Percentiles rank a stretch among this genome's conserved stretches.
Conservation (phyloP, 139 green algal genomes). For the Ulvella scutata region DNA sequence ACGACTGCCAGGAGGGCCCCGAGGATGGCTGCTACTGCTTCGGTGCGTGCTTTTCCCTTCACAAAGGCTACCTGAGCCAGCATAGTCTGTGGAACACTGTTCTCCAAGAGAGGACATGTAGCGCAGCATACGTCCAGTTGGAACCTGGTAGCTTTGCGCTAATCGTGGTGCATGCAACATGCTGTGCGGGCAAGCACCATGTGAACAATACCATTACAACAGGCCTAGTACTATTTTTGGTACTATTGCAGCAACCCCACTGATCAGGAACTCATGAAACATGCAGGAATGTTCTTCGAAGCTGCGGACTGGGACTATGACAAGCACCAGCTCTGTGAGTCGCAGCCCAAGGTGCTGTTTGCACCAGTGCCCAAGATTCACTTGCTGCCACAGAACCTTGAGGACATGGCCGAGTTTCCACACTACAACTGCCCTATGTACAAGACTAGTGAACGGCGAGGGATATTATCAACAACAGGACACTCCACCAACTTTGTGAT, state of each 20-base stretch:
- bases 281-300: conserved; percentile 61
- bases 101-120: no score
- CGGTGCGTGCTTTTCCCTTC: no score
- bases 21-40: conserved; percentile 53
- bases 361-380: conserved; percentile 41
- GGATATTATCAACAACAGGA: conserved; percentile 58
- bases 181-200: no score
- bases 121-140: no score
- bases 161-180: no score
- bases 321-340: conserved; percentile 39
- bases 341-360: conserved; percentile 56
- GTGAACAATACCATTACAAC: no score
- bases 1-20: conserved; percentile 24
- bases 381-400: conserved; percentile 31
- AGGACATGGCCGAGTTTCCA: conserved; percentile 17
- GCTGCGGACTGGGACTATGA: conserved; percentile 39
- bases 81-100: no score
- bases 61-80: no score
- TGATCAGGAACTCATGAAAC: no score
- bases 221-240: no score
- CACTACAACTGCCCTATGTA: conserved; percentile 72
- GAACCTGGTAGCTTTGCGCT: no score
- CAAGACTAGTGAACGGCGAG: conserved; percentile 48
- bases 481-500: conserved; percentile 78
- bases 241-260: no score